Evolutionary conservation across 352 stramenopile genomes (phyloP).

Genomic region (Globisporangium orthogonon): DNA sequence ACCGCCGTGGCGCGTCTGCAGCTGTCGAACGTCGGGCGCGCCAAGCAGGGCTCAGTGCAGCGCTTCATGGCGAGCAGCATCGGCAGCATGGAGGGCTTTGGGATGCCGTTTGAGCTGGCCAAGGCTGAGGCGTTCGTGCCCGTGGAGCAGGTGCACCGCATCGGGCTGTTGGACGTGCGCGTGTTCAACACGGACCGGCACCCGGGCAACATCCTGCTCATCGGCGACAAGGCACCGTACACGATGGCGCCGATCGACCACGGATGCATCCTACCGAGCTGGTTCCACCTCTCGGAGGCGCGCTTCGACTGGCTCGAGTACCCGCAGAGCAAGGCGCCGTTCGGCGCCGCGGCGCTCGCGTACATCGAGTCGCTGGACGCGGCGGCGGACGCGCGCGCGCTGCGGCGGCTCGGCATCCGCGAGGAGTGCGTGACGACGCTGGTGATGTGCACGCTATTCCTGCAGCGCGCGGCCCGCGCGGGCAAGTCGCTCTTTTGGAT

Average conservation of each 20-base stretch:
- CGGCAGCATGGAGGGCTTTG: slow-evolving; percentile 78
- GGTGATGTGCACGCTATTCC: slow-evolving; percentile 69
- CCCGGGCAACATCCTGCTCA: slow-evolving; percentile 73
- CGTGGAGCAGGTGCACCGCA: slow-evolving; percentile 76
- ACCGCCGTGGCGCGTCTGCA: slow-evolving; percentile 64
- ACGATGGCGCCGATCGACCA: slow-evolving; percentile 78
- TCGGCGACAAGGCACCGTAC: slow-evolving; percentile 68
- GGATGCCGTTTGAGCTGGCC: slow-evolving; percentile 59
- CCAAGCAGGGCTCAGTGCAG: slow-evolving; percentile 72
- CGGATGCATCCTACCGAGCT: slow-evolving; percentile 72
- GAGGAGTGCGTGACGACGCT: slow-evolving; percentile 70
- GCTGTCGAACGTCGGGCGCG: slow-evolving; percentile 29
- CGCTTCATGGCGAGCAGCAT: slow-evolving; percentile 74
- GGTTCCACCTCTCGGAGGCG: slow-evolving; percentile 73
- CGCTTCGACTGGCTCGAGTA: slow-evolving; percentile 83
- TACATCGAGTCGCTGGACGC: slow-evolving; percentile 54
- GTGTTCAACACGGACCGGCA: slow-evolving; percentile 87
- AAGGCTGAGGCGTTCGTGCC: slow-evolving; percentile 59
- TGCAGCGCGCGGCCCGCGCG: slow-evolving; percentile 44
- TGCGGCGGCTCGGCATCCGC: slow-evolving; percentile 53
- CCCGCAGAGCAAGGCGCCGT: slow-evolving; percentile 53
- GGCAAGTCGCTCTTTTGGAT: slow-evolving; percentile 61
- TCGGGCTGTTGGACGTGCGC: slow-evolving; percentile 74
- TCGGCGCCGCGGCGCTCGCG: slow-evolving; percentile 33
- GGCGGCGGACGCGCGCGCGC: slow-evolving; percentile 34